These are phyloP conservation scores for Hysterium pulicare DNA, from an alignment of 2,329 filamentous ascomycete genomes.

Conservation along the genomic window DNA sequence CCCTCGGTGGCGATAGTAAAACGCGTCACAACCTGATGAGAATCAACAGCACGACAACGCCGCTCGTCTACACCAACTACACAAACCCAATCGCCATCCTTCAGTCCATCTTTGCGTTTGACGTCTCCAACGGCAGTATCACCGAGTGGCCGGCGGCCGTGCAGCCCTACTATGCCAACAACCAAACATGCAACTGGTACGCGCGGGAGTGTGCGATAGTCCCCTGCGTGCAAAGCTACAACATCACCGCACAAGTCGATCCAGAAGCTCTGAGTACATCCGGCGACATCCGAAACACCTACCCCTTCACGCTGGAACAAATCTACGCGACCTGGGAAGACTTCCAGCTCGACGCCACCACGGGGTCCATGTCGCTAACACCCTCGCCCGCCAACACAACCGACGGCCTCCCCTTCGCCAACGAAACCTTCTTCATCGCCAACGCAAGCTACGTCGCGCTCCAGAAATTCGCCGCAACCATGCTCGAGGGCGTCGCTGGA, in stretches of 20 bases:
- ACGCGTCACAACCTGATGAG: background rate
- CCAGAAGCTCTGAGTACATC: background rate
- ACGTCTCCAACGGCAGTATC: background rate
- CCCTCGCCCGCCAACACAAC: too few relatives aligned
- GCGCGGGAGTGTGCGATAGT: conserved; percentile 4
- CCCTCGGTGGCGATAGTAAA: background rate
- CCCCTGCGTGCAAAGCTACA: conserved; percentile 1
- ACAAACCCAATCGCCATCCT: background rate
- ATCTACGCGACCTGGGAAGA: background rate
- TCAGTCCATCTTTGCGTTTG: conserved; percentile 2
- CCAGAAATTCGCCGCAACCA: background rate
- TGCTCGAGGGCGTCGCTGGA: background rate
- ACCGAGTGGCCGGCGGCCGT: background rate
- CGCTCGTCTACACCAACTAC: conserved; percentile 2
- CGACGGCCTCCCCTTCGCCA: background rate
- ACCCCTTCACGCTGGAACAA: background rate
- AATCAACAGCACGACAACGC: background rate
- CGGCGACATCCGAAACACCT: background rate
- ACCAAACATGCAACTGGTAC: too few relatives aligned
- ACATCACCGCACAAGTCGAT: background rate
- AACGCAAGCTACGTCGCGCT: background rate
- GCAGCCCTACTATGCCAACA: too few relatives aligned
- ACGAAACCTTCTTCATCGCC: background rate
- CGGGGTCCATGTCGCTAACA: background rate
- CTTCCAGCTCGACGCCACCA: too few relatives aligned